phyloP scores from a whole-genome alignment of 805 yeast genomes.

The Brettanomyces anomalus region DNA sequence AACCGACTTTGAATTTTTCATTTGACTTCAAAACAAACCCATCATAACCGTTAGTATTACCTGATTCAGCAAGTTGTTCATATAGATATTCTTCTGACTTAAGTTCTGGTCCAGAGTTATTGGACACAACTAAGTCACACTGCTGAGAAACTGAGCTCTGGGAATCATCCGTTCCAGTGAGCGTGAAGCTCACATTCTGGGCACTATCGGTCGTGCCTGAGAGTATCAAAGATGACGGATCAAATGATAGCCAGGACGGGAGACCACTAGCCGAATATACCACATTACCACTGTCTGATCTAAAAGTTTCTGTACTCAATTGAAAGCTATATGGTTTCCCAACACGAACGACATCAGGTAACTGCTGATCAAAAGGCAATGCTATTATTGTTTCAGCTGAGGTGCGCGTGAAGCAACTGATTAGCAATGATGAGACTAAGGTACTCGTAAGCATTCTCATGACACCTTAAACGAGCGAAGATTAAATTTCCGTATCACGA shows the following conservation, averaged over 20 bases:
- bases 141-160: conserved; percentile 40
- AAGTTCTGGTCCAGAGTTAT: conserved; percentile 44
- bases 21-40: conserved; percentile 73
- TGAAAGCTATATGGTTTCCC: conserved; percentile 54
- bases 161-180: conserved; percentile 55
- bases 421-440: not conserved
- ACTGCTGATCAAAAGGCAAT: conserved; percentile 75
- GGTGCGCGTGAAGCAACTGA: not conserved
- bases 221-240: conserved; percentile 47
- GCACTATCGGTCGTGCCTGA: conserved; percentile 53
- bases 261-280: conserved; percentile 46
- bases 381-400: conserved; percentile 48
- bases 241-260: conserved; percentile 79
- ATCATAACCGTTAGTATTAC: conserved; percentile 67
- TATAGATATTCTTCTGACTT: conserved; percentile 31
- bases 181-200: conserved; percentile 40
- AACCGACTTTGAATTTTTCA: conserved; percentile 52
- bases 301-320: conserved; percentile 62
- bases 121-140: conserved; percentile 54
- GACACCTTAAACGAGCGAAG: too few relatives aligned
- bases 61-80: conserved; percentile 50
- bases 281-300: conserved; percentile 35
- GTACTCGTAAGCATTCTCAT: not conserved
- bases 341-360: conserved; percentile 80
- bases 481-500: too few relatives aligned